These are phyloP conservation scores for Thalassiosira oceanica DNA, from an alignment of 352 stramenopile species.

Conservation along the genomic window DNA sequence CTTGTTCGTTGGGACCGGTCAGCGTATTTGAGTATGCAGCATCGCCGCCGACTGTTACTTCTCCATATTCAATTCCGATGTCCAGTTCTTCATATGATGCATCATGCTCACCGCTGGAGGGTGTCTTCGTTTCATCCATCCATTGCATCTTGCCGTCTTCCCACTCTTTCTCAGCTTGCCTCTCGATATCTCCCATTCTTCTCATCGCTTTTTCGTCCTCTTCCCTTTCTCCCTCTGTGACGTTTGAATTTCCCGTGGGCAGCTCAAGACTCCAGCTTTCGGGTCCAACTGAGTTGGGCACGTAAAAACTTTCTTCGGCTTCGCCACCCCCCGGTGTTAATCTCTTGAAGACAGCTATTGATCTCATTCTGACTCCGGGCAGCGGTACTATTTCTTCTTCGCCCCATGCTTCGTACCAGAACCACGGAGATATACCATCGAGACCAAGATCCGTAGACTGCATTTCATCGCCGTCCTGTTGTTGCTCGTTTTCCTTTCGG, in stretches of 20 bases:
- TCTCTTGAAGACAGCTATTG: conserved; percentile 63
- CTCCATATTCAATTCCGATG: conserved; percentile 34
- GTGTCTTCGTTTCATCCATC: conserved; percentile 21
- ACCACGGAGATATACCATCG: conserved; percentile 75
- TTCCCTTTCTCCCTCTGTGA: conserved; percentile 21
- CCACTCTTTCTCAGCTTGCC: conserved; percentile 35
- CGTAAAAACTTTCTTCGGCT: conserved; percentile 55
- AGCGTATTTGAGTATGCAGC: conserved; percentile 27
- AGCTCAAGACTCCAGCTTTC: conserved; percentile 22
- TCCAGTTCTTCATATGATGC: conserved; percentile 20
- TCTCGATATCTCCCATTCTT: conserved; percentile 31
- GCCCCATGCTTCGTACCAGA: conserved; percentile 73
- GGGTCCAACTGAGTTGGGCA: conserved; percentile 22
- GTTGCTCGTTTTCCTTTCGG: conserved; percentile 15
- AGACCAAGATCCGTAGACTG: conserved; percentile 30
- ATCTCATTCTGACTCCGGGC: conserved; percentile 52
- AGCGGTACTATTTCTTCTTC: conserved; percentile 33
- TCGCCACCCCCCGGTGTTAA: conserved; percentile 18
- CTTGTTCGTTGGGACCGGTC: conserved; percentile 7
- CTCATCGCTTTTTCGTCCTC: conserved; percentile 32
- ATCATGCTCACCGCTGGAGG: neutral
- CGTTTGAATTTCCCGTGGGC: conserved; percentile 27
- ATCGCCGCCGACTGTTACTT: conserved; percentile 34
- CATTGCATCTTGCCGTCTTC: conserved; percentile 39
- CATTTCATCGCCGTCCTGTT: conserved; percentile 8